Base-by-base conservation (phyloP, 1,284 basidiomycete genomes). In the Cutaneotrichosporon cyanovorans region DNA sequence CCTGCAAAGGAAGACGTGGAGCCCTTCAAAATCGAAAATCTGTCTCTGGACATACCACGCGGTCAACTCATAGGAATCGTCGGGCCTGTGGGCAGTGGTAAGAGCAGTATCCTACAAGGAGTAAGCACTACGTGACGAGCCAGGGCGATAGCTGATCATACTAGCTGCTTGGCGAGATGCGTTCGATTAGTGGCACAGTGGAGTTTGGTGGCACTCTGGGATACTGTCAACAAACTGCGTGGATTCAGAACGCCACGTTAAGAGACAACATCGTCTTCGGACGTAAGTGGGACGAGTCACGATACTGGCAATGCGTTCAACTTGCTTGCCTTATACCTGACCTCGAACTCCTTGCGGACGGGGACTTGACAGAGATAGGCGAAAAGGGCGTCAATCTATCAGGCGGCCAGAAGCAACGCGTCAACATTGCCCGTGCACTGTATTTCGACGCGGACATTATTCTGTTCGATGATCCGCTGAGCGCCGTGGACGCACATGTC, bases 361-460 rank as follows among this genome's bases (percentile, higher is more conserved):
- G 84, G 9, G 85, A 87, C 63, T 60, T 84, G 53, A 87, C 85
- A 0, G 83, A 66, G 50, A 53, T 53, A 16, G 51, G 51, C 9
- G 51, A 53, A 37, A 49, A 53, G 72, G 82, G 73, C 31, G 66
- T 70, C 53, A 73, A 69, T 53, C 54, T 73, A 14, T 68, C 63
- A 6, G 70, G 68, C 42, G 65, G 63, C 40, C 62, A 65, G 42
- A 68, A 66, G 43, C 66, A 65, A 46, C 62, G 89, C 6, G 69
- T 77, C 60, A 72, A 69, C 51, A 67, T 90, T 42, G 86, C 84
- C 36, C 80, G 90, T 40, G 82, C 86, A 0, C 82, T 92, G 47
- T 95, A 93, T 72, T 85, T 80, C 61, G 75, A 85, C 55, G 81
- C 85, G 0, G 86, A 89, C 47, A 83, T 93, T 50, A 81, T 88